Evolutionary conservation across 495 filamentous ascomycete species (phyloP).

Genomic region (Tuber brumale): DNA sequence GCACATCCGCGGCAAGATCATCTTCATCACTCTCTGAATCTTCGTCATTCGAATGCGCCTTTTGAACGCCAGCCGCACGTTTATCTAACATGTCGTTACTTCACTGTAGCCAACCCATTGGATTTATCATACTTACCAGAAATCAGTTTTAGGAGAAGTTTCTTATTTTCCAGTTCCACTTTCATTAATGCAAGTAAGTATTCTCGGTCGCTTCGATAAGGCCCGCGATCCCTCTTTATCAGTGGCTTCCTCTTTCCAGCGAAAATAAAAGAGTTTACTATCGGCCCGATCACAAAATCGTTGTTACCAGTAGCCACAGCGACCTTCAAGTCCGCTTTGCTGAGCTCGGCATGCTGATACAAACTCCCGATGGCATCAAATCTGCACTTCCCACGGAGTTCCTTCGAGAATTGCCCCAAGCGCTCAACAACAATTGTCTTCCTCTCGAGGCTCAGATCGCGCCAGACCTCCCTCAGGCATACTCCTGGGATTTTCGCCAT

Average conservation of each 20-base stretch:
- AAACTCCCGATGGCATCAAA: conserved; percentile 45
- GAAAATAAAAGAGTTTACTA: conserved; percentile 45
- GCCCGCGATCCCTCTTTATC: conserved; percentile 29
- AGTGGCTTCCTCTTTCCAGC: too few species aligned
- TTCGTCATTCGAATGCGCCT: background rate
- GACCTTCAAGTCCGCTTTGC: conserved; percentile 1
- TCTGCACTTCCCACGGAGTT: conserved; percentile 40
- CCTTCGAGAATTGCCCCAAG: conserved; percentile 43
- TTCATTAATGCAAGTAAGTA: conserved; percentile 39
- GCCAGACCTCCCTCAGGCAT: conserved; percentile 46
- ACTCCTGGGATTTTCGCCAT: too few species aligned
- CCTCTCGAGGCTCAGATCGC: conserved; percentile 39
- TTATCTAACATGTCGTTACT: background rate
- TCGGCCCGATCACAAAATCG: conserved; percentile 28
- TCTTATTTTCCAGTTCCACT: conserved; percentile 13
- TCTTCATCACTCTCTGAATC: conserved; percentile 23
- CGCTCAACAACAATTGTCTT: conserved; percentile 45
- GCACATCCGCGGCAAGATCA: conserved; percentile 15
- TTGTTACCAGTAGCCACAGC: conserved; percentile 12
- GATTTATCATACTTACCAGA: background rate
- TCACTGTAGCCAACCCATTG: background rate
- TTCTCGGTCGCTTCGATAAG: conserved; percentile 38
- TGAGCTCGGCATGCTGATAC: conserved; percentile 22
- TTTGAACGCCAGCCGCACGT: conserved; percentile 4
- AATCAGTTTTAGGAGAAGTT: conserved; percentile 14